Percentiles rank a stretch among this genome's conserved stretches.
Evolutionary conservation across 139 green algal species (phyloP).

Genomic region (Micractinium conductrix): DNA sequence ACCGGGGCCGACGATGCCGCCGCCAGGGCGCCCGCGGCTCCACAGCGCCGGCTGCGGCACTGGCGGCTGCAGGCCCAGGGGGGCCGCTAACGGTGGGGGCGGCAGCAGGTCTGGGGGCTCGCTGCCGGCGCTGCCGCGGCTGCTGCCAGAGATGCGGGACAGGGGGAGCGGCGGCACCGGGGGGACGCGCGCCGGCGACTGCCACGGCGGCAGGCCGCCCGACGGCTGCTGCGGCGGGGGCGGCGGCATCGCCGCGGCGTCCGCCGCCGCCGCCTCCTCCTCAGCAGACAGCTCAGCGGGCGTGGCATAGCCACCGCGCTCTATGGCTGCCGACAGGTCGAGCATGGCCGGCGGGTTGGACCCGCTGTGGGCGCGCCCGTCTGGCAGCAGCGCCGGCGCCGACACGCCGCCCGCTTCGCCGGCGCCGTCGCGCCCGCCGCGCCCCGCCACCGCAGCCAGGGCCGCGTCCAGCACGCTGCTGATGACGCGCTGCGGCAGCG

Average conservation of each 20-base stretch:
- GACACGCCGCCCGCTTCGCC: too few species aligned
- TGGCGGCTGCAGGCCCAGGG: neutral
- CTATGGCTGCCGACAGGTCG: neutral
- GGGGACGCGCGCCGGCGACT: slow-evolving; percentile 16
- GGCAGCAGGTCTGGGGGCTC: neutral
- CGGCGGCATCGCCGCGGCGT: neutral
- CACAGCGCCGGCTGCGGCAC: neutral
- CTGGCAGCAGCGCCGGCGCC: neutral
- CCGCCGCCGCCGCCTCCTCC: neutral
- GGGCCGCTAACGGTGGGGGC: neutral
- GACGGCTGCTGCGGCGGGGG: neutral
- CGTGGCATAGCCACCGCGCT: neutral
- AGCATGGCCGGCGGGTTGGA: neutral
- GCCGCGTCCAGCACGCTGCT: neutral
- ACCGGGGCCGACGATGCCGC: neutral
- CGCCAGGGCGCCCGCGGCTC: neutral
- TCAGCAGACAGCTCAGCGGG: neutral
- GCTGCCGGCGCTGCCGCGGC: neutral
- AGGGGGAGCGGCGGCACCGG: slow-evolving; percentile 8
- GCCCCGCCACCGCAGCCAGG: neutral
- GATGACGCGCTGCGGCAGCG: neutral
- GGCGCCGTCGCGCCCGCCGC: neutral
- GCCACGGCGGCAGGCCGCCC: neutral
- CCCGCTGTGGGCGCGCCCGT: neutral
- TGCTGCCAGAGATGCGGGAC: neutral